Base-by-base conservation (phyloP, 2,329 filamentous ascomycete genomes). In the Xylariales sp. region DNA sequence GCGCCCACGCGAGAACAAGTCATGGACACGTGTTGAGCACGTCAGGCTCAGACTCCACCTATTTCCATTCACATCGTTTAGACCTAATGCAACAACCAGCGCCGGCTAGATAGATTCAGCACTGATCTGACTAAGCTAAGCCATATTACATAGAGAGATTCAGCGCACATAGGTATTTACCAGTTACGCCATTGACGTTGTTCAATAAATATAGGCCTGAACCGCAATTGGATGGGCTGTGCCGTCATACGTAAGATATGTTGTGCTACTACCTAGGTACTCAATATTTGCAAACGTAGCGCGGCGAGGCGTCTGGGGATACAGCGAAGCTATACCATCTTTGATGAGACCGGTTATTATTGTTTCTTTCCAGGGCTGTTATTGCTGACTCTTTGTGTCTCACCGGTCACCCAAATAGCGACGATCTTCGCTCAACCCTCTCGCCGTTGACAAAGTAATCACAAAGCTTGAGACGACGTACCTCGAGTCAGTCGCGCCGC, bases 231-330 rank as follows among this genome's bases (percentile, higher is more conserved):
- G 56, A 7, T 41, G 28, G 46, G 7, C 14, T 14, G 4, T 57
- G 43, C 43, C 58, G 41, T 57, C 59, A 62, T 39, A 65, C 64
- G 64, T 65, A 45, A 66, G 64, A 62, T 53, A 14, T 36, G 46
- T n/a, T 16, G 46, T 46, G 46, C 8, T n/a, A 8, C 28, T 45
- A 16, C 23, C 34, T 5, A 7, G 23, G 23, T 23, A 23, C 23
- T 55, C 32, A 34, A 12, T 39, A 34, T 16, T 39, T 39, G 18
- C 41, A 30, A 39, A 18, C 14, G 43, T 41, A 52, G 45, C 43
- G 32, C 28, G 30, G 28, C 6, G 34, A 60, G 28, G 30, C 16
- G 49, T 36, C 8, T 50, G n/a, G 28, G 5, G 18, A n/a, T 23
- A 61, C 28, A 18, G 30, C 6, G 18, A 48, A 14, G 39, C 39